Conservation (phyloP, 225 moss, liverwort and hornwort genomes). For the Bryoerythrophyllum caledonicum region DNA sequence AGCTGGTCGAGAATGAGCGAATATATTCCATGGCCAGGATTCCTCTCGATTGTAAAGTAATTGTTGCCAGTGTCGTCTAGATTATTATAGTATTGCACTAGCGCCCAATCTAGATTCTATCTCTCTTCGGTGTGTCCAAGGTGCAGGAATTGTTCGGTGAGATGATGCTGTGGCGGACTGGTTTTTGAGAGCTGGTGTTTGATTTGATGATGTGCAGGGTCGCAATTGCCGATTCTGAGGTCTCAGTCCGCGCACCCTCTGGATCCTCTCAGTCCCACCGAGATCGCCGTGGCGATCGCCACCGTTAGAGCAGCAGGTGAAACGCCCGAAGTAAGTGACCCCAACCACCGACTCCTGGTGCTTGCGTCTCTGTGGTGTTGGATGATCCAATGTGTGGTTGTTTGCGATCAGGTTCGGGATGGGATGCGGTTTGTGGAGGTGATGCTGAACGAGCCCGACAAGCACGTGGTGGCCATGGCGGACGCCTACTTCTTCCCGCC, state of each 20-base stretch:
- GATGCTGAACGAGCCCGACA: conserved; percentile 77
- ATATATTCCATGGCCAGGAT: conserved; percentile 7
- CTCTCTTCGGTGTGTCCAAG: neutral
- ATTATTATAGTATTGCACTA: too few relatives aligned
- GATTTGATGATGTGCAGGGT: conserved; percentile 35
- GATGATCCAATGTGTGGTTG: neutral
- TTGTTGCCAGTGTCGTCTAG: too few relatives aligned
- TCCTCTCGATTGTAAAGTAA: neutral
- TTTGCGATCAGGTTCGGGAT: conserved; percentile 53
- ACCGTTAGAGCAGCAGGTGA: conserved; percentile 78
- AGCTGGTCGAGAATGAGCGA: conserved; percentile 10
- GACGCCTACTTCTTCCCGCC: conserved; percentile 81
- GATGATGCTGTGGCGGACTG: too few relatives aligned
- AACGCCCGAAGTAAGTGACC: conserved; percentile 66
- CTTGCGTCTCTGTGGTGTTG: too few relatives aligned
- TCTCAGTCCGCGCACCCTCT: conserved; percentile 74
- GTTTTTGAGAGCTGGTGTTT: neutral
- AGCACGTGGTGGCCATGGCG: conserved; percentile 72
- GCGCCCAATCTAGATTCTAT: conserved; percentile 11
- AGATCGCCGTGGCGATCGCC: conserved; percentile 75
- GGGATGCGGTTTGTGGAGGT: conserved; percentile 85
- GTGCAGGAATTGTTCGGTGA: neutral
- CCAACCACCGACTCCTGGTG: neutral
- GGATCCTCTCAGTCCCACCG: conserved; percentile 73
- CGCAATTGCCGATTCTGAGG: conserved; percentile 45